Evolutionary conservation across 257 asterid genomes (phyloP).

Genomic region (Leonotis leonurus): DNA sequence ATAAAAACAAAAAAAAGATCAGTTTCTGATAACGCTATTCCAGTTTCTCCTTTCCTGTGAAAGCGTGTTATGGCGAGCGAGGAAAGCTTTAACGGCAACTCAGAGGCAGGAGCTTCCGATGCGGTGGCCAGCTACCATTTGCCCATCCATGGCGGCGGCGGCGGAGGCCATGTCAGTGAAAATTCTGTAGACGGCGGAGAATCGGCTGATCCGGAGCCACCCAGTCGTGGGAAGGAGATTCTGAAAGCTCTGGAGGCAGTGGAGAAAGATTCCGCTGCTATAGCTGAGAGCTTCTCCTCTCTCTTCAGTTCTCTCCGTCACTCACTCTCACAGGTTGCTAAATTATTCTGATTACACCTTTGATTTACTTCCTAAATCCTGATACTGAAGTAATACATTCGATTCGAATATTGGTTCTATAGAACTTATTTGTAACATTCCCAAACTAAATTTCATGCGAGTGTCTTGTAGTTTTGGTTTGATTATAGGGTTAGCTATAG

Average conservation of each 20-base stretch:
- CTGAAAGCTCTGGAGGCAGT: slow-evolving; percentile 66
- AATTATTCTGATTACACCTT: background rate
- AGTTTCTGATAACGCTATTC: background rate
- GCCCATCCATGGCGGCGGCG: slow-evolving; percentile 7
- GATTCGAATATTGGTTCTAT: background rate
- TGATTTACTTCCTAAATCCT: background rate
- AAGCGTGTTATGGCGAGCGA: slow-evolving; percentile 19
- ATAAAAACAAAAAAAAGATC: too few relatives aligned
- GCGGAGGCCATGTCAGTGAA: slow-evolving; percentile 11
- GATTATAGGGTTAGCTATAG: background rate
- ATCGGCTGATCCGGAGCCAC: slow-evolving; percentile 27
- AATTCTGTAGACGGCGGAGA: slow-evolving; percentile 2
- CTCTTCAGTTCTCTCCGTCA: slow-evolving; percentile 74
- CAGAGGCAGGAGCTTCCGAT: slow-evolving; percentile 11
- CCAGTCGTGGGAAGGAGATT: slow-evolving; percentile 44
- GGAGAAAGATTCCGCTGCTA: slow-evolving; percentile 80
- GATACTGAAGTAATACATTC: background rate
- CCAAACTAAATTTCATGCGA: background rate
- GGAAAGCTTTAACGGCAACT: slow-evolving; percentile 13
- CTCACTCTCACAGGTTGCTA: slow-evolving; percentile 65
- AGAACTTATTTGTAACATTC: background rate
- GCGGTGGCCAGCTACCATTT: background rate
- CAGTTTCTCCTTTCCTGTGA: background rate
- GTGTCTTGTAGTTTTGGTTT: background rate
- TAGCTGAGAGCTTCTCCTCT: slow-evolving; percentile 72